These are phyloP conservation scores for Psilocybe subaeruginosa DNA, from an alignment of 768 basidiomycete species.

Conservation along the genomic window DNA sequence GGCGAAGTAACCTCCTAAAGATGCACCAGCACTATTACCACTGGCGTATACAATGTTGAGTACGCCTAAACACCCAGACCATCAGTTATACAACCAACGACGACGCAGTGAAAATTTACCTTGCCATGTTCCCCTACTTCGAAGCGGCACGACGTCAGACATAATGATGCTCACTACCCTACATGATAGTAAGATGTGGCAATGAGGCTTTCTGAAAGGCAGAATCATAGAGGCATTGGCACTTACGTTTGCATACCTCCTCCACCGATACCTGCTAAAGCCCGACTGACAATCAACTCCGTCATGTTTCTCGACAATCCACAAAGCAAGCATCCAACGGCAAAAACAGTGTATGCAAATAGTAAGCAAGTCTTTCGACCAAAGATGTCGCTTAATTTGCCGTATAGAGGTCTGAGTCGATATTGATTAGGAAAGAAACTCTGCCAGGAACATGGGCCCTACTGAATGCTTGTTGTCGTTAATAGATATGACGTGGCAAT, in stretches of 20 bases:
- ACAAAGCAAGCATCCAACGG: constrained; percentile 54
- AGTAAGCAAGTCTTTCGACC: constrained; percentile 62
- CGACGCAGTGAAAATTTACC: constrained; percentile 31
- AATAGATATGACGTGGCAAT: constrained; percentile 67
- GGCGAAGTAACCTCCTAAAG: constrained; percentile 62
- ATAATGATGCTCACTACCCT: constrained; percentile 68
- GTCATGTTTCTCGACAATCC: constrained; percentile 58
- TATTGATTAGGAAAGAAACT: not conserved
- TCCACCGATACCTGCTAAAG: constrained; percentile 61
- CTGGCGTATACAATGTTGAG: constrained; percentile 62
- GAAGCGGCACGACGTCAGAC: constrained; percentile 65
- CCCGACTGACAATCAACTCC: constrained; percentile 54
- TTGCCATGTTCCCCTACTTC: constrained; percentile 73
- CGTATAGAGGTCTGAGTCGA: constrained; percentile 55
- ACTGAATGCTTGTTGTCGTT: constrained; percentile 66
- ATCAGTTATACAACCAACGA: not conserved
- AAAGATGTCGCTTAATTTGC: constrained; percentile 69
- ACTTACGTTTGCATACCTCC: constrained; percentile 67
- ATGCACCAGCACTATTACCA: constrained; percentile 63
- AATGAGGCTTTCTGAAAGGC: not conserved
- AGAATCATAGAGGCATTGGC: not conserved
- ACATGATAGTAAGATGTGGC: not conserved
- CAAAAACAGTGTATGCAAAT: constrained; percentile 57
- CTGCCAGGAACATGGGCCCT: constrained; percentile 11
- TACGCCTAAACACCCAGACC: constrained; percentile 39